phyloP scores from a whole-genome alignment of 441 rosid genomes.

The Macaranga tanarius region DNA sequence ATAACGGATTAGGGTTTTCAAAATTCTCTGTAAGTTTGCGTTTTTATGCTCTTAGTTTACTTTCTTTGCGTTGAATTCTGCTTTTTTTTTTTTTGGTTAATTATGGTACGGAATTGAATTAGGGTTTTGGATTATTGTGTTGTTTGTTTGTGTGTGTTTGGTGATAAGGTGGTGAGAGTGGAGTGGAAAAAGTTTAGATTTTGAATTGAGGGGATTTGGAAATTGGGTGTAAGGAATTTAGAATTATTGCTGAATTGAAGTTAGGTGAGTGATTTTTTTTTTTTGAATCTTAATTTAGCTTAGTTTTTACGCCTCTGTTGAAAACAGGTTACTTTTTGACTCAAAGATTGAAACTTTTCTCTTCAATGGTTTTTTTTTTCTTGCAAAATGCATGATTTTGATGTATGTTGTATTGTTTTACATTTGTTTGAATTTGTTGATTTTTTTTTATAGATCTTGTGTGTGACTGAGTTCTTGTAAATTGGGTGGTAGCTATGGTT shows the following conservation, averaged over 20 bases:
- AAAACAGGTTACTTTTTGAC: not conserved
- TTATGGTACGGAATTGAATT: slow-evolving; percentile 5
- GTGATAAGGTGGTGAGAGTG: slow-evolving; percentile 23
- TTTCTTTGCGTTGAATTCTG: not conserved
- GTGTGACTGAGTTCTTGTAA: too few species aligned
- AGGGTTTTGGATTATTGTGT: slow-evolving; percentile 4
- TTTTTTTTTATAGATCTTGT: slow-evolving; percentile 22
- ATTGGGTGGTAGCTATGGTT: not conserved
- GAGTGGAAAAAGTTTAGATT: slow-evolving; percentile 9
- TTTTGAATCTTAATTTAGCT: slow-evolving; percentile 6
- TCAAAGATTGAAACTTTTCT: not conserved
- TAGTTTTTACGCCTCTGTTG: not conserved
- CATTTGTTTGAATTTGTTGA: not conserved
- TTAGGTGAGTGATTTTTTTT: not conserved
- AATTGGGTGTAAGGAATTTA: not conserved
- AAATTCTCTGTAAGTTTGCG: slow-evolving; percentile 27
- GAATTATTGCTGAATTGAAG: slow-evolving; percentile 3
- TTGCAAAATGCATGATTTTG: not conserved
- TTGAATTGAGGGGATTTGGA: slow-evolving; percentile 14
- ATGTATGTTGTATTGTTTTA: not conserved
- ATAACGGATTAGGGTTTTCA: slow-evolving; percentile 13
- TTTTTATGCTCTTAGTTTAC: slow-evolving; percentile 1
- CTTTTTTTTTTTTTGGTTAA: not conserved
- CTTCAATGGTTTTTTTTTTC: not conserved
- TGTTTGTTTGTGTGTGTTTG: slow-evolving; percentile 9